Percentiles rank a stretch among this genome's conserved stretches.
phyloP scores from a whole-genome alignment of 225 moss, liverwort and hornwort species.

The Pleurozium schreberi region DNA sequence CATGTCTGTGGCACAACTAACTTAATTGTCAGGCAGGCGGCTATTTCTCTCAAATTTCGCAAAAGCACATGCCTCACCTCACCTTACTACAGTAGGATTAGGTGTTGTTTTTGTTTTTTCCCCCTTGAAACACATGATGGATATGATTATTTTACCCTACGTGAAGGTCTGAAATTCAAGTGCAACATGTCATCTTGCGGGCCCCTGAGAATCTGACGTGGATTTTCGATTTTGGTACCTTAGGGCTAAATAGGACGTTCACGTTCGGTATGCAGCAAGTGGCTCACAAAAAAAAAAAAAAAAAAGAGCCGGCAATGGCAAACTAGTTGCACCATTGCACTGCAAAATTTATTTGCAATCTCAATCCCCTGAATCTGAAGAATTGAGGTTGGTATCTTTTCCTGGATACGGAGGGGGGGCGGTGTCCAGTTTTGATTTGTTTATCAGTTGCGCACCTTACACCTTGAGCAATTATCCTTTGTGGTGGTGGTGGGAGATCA shows the following conservation, averaged over 20 bases:
- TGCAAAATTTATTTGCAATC: neutral
- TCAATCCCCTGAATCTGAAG: neutral
- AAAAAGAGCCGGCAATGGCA: too few relatives aligned
- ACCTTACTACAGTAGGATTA: too few relatives aligned
- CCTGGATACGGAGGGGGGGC: accelerated
- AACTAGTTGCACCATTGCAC: neutral
- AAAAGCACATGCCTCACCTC: neutral
- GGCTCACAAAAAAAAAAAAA: neutral
- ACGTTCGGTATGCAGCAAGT: too few relatives aligned
- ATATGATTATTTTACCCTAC: too few relatives aligned
- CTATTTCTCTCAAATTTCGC: neutral
- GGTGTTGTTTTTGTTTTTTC: too few relatives aligned
- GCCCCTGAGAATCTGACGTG: too few relatives aligned
- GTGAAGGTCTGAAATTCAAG: too few relatives aligned
- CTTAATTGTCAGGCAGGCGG: neutral
- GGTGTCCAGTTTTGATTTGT: neutral
- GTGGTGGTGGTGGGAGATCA: too few relatives aligned
- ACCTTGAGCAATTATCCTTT: neutral
- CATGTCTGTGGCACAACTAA: neutral
- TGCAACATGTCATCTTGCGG: too few relatives aligned
- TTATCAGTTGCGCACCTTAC: accelerated
- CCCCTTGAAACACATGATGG: too few relatives aligned
- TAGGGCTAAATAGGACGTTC: too few relatives aligned
- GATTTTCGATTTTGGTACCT: too few relatives aligned
- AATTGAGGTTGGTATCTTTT: neutral